Evolutionary conservation across 2,329 filamentous ascomycete genomes (phyloP).

Genomic region (Cladophialophora carrionii): DNA sequence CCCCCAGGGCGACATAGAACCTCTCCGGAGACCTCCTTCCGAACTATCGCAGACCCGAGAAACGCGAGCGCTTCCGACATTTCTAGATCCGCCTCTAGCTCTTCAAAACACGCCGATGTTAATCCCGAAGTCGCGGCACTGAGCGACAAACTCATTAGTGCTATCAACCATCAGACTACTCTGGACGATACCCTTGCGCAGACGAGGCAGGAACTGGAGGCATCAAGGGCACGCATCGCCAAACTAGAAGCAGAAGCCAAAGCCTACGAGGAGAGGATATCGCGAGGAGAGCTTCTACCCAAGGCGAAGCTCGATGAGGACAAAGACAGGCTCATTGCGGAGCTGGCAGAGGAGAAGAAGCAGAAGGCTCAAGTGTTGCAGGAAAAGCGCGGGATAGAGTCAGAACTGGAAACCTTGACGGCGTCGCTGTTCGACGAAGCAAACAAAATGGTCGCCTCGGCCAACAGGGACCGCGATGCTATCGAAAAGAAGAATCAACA

Average conservation of each 20-base stretch:
- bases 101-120: slow-evolving; percentile 60
- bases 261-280: slow-evolving; percentile 70
- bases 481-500: slow-evolving; percentile 85
- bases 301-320: slow-evolving; percentile 75
- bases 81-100: slow-evolving; percentile 43
- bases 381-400: slow-evolving; percentile 86
- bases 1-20: slow-evolving; percentile 42
- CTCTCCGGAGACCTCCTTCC: slow-evolving; percentile 46
- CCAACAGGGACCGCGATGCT: slow-evolving; percentile 80
- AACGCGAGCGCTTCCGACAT: slow-evolving; percentile 45
- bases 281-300: slow-evolving; percentile 74
- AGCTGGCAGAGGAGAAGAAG: slow-evolving; percentile 67
- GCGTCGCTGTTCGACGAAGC: slow-evolving; percentile 96
- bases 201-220: slow-evolving; percentile 80
- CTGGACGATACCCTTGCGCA: slow-evolving; percentile 85
- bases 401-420: slow-evolving; percentile 87
- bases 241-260: slow-evolving; percentile 70
- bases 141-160: slow-evolving; percentile 94
- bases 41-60: slow-evolving; percentile 52
- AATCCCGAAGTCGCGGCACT: slow-evolving; percentile 81
- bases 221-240: slow-evolving; percentile 67
- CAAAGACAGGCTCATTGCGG: slow-evolving; percentile 62
- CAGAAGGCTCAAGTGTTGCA: slow-evolving; percentile 69
- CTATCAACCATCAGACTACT: slow-evolving; percentile 92
- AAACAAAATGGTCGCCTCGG: slow-evolving; percentile 94